Evolutionary conservation across 208 protist species (phyloP), one percentile per base, ranked within the genome.

Genomic region (Trypanosoma scelopori): DNA sequence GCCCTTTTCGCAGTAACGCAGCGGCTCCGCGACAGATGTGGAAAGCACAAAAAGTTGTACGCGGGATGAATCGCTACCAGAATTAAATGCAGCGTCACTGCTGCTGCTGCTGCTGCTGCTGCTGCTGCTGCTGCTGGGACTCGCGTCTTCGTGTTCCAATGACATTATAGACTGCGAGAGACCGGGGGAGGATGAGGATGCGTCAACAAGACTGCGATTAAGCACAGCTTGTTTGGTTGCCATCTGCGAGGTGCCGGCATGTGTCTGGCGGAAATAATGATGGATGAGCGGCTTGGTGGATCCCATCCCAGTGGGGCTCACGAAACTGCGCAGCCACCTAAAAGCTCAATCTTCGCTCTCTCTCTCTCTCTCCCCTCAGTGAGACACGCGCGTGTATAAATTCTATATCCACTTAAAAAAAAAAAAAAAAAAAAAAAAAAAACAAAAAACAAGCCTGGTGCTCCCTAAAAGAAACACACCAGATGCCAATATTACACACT

Each of bases 1-100:
- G 6, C 75, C 82, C 22, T 59, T 76, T 43, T 65, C 69, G n/a
- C 56, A 63, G 64, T 73, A 76, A 1, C 80, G 75, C 49, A 47
- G 42, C 25, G 65, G 71, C 61, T 82, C 79, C 27, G 47, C 41
- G 4, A 76, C 78, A 3, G 74, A 76, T 4, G 84, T 66, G 25
- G 73, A 78, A 13, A 83, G 55, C 1, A 74, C 51, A 41, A 90
- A 71, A 13, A 86, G 45, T 48, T 46, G 43, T 20, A 39, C 55
- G n/a, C 28, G 32, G 15, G 35, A 45, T 9, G 16, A 39, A 11
- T 4, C n/a, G 16, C 39, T 45, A 20, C 13, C 23, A n/a, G 66
- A 18, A 55, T 47, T 18, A 62, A 12, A 0, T 50, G 64, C 18
- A 45, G 66, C 15, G 57, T 50, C 20, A 49, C 58, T 23, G 58